Percentiles rank a stretch among this genome's conserved stretches.
Conservation (phyloP, 768 basidiomycete species). For the Amanita polypyramis region DNA sequence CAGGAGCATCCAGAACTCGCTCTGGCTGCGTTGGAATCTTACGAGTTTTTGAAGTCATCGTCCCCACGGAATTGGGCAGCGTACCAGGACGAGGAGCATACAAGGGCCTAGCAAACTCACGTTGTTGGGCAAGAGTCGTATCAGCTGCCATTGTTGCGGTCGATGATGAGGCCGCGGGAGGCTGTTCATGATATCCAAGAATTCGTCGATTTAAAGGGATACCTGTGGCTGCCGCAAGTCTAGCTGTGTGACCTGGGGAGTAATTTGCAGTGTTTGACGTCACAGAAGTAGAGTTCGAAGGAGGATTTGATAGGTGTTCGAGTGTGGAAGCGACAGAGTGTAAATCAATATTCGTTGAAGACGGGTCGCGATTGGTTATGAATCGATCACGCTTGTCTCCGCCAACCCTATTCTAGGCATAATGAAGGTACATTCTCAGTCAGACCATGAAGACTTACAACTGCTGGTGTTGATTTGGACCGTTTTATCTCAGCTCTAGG, state of each 20-base stretch:
- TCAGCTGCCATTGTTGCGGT: constrained; percentile 23
- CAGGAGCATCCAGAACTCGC: constrained; percentile 92
- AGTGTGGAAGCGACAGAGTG: constrained; percentile 49
- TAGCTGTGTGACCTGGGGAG: constrained; percentile 72
- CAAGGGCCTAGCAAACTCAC: constrained; percentile 66
- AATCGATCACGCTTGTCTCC: constrained; percentile 53
- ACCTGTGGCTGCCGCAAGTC: constrained; percentile 67
- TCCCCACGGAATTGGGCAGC: constrained; percentile 52
- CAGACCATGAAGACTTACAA: constrained; percentile 21
- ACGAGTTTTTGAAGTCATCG: constrained; percentile 59
- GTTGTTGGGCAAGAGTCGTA: constrained; percentile 62
- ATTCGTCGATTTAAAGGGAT: constrained; percentile 74
- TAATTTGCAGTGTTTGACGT: constrained; percentile 44
- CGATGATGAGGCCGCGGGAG: constrained; percentile 62
- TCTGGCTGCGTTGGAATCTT: constrained; percentile 83
- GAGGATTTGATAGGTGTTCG: constrained; percentile 25
- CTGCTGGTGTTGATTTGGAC: constrained; percentile 64
- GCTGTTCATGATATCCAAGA: constrained; percentile 81
- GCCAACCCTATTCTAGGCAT: constrained; percentile 32
- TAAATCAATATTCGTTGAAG: constrained; percentile 27
- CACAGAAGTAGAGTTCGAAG: constrained; percentile 17
- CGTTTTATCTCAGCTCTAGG: constrained; percentile 54
- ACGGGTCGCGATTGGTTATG: constrained; percentile 49
- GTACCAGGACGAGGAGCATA: constrained; percentile 58
- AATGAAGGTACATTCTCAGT: constrained; percentile 9